Evolutionary conservation across 768 basidiomycete species (phyloP).

Genomic region (Boletus sensibilis): DNA sequence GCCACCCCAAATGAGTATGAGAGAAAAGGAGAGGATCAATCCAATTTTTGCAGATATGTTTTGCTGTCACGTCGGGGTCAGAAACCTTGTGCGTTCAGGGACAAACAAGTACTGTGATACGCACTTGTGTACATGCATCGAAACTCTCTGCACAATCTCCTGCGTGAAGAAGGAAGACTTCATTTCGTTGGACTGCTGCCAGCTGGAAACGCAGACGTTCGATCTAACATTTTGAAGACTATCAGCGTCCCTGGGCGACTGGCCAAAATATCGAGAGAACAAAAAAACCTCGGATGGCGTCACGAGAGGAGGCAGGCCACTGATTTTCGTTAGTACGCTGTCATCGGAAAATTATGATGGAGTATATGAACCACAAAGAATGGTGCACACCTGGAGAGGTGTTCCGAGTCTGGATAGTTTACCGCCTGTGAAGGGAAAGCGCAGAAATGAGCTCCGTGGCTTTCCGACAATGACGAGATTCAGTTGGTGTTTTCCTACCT

Average conservation of each 20-base stretch:
- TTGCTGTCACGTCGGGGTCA: constrained; percentile 47
- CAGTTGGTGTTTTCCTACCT: constrained; percentile 44
- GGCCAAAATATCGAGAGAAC: neutral
- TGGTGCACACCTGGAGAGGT: constrained; percentile 52
- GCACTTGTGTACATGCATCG: constrained; percentile 82
- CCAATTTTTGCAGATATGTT: constrained; percentile 88
- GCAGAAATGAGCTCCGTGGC: neutral
- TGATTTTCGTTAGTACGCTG: constrained; percentile 79
- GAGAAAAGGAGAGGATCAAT: constrained; percentile 90
- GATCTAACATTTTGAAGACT: constrained; percentile 46
- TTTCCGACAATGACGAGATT: neutral
- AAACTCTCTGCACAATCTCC: constrained; percentile 98
- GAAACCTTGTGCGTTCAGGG: constrained; percentile 4
- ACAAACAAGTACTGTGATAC: constrained; percentile 26
- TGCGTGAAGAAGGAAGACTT: constrained; percentile 94
- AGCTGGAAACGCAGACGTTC: constrained; percentile 82
- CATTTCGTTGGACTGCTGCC: constrained; percentile 73
- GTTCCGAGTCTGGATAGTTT: constrained; percentile 61
- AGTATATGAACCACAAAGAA: neutral
- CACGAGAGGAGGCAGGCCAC: constrained; percentile 83
- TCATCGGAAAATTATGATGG: neutral
- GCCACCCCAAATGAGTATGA: constrained; percentile 93
- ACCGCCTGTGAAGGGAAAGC: constrained; percentile 50
- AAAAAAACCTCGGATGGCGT: constrained; percentile 85
- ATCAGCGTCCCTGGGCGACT: constrained; percentile 30